A percentile compares a stretch with the other conserved stretches of the same genome.
phyloP scores from a whole-genome alignment of 768 basidiomycete genomes.

The Boletus patriciae region DNA sequence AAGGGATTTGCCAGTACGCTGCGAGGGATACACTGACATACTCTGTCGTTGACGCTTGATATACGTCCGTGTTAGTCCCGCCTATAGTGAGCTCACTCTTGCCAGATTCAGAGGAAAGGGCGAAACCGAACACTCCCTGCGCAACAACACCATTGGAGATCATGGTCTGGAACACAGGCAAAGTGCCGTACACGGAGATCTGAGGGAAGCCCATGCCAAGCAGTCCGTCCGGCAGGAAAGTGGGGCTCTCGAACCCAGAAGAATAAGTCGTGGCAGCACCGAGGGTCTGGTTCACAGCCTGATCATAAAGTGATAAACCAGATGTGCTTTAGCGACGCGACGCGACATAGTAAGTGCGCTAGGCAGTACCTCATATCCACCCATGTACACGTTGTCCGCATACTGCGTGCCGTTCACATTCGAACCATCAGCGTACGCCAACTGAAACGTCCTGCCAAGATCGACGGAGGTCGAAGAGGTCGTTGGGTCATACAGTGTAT shows the following conservation, averaged over 20 bases:
- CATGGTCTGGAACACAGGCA: slow-evolving; percentile 48
- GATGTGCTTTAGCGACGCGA: slow-evolving; percentile 3
- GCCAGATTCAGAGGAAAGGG: slow-evolving; percentile 39
- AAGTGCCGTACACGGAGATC: slow-evolving; percentile 36
- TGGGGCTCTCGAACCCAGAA: slow-evolving; percentile 22
- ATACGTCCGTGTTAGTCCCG: slow-evolving; percentile 47
- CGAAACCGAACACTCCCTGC: slow-evolving; percentile 48
- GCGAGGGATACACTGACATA: slow-evolving; percentile 32
- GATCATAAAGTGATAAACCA: neutral
- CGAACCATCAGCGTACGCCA: slow-evolving; percentile 42
- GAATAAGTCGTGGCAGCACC: slow-evolving; percentile 45
- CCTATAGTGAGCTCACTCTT: slow-evolving; percentile 58
- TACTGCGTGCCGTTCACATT: slow-evolving; percentile 40
- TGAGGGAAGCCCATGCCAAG: slow-evolving; percentile 43
- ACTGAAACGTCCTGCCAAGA: slow-evolving; percentile 27
- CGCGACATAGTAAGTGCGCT: slow-evolving; percentile 9
- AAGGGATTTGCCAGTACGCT: slow-evolving; percentile 40
- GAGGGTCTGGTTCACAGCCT: slow-evolving; percentile 42
- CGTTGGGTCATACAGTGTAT: slow-evolving; percentile 31
- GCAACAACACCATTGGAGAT: slow-evolving; percentile 35
- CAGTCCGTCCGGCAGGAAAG: slow-evolving; percentile 41
- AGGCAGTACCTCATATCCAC: slow-evolving; percentile 33
- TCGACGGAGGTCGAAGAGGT: slow-evolving; percentile 34
- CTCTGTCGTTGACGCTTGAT: slow-evolving; percentile 44
- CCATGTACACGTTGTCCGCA: slow-evolving; percentile 44